These are phyloP conservation scores for Dianthus caryophyllus DNA, from an alignment of 148 eudicot genomes.

Conservation along the genomic window DNA sequence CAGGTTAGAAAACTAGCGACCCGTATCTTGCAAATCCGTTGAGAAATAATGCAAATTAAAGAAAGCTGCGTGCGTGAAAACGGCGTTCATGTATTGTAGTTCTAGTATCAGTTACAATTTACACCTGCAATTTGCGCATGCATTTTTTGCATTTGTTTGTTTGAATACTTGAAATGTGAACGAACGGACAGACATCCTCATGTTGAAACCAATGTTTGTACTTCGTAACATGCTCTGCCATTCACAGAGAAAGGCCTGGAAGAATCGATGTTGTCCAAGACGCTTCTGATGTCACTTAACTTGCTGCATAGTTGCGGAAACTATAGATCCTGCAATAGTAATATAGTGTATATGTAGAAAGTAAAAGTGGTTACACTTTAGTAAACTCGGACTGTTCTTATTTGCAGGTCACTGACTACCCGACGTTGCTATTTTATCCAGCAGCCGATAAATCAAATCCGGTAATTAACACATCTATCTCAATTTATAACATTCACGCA, in stretches of 20 bases:
- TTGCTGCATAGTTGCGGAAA: not conserved
- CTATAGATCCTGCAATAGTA: not conserved
- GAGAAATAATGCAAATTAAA: not conserved
- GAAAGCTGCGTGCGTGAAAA: not conserved
- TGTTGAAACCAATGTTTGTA: no score
- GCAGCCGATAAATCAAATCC: slow-evolving; percentile 65
- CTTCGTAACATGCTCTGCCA: no score
- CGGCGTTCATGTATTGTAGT: not conserved
- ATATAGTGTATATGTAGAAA: not conserved
- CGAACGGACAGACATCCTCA: no score
- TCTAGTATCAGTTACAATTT: not conserved
- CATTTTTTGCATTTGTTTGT: not conserved
- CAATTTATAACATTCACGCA: not conserved
- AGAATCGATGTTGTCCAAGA: not conserved
- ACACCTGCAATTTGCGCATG: not conserved
- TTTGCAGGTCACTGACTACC: slow-evolving; percentile 70
- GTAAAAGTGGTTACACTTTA: not conserved
- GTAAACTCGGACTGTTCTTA: not conserved
- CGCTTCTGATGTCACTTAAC: not conserved
- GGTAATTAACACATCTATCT: slow-evolving; percentile 31
- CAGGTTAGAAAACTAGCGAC: slow-evolving; percentile 46
- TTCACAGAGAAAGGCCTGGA: no score
- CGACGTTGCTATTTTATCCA: slow-evolving; percentile 72
- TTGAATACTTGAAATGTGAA: no score
- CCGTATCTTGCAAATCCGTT: not conserved